phyloP scores from a whole-genome alignment of 2,329 filamentous ascomycete species.

The Myriosclerotinia scirpicola region DNA sequence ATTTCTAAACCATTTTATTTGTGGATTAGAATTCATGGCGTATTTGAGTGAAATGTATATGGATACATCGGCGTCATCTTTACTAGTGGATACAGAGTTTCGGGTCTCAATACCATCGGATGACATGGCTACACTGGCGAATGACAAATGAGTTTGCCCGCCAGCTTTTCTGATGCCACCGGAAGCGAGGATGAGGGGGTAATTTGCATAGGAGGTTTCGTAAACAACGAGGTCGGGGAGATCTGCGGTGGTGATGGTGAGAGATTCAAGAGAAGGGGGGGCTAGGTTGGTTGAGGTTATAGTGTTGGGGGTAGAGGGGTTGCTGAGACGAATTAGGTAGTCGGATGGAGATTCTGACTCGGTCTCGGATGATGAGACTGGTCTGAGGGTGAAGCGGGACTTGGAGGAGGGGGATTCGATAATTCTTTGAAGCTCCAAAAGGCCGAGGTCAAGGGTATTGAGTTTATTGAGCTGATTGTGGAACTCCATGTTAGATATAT shows the following conservation, averaged over 20 bases:
- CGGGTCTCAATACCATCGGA: conserved; percentile 37
- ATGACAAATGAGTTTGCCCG: conserved; percentile 41
- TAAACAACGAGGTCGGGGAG: conserved; percentile 48
- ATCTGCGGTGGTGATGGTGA: conserved; percentile 41
- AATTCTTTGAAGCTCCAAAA: conserved; percentile 43
- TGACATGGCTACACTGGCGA: conserved; percentile 39
- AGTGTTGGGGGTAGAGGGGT: conserved; percentile 26
- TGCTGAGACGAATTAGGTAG: conserved; percentile 43
- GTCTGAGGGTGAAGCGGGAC: conserved; percentile 43
- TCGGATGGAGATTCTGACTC: conserved; percentile 28
- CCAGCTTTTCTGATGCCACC: conserved; percentile 46
- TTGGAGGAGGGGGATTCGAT: conserved; percentile 42
- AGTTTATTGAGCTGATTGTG: conserved; percentile 21
- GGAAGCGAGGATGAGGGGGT: conserved; percentile 46
- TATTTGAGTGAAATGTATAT: conserved; percentile 46
- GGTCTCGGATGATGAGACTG: conserved; percentile 36
- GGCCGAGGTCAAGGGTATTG: conserved; percentile 41
- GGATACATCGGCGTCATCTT: conserved; percentile 44
- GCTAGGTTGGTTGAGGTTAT: conserved; percentile 28
- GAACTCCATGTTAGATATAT: conserved; percentile 40
- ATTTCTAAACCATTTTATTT: conserved; percentile 44
- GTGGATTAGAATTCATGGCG: conserved; percentile 41
- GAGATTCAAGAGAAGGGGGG: conserved; percentile 37
- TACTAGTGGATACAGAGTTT: conserved; percentile 32
- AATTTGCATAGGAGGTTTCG: conserved; percentile 48